Evolutionary conservation across 2,329 filamentous ascomycete species (phyloP).

Genomic region (Aspergillus sp.): DNA sequence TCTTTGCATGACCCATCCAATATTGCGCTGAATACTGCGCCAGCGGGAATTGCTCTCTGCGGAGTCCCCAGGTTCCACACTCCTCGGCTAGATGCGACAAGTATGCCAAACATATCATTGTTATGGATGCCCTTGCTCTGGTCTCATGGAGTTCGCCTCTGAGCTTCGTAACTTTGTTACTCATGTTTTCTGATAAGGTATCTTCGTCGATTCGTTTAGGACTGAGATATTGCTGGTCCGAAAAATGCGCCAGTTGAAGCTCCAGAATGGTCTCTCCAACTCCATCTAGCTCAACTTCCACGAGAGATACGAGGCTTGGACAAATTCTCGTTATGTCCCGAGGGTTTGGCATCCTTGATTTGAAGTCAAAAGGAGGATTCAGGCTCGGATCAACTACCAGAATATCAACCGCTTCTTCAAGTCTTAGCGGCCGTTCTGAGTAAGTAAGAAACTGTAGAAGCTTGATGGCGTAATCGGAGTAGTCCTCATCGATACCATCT

Average conservation of each 20-base stretch:
- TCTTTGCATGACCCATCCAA: constrained; percentile 16
- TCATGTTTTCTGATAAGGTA: constrained; percentile 2
- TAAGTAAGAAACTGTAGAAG: constrained; percentile 19
- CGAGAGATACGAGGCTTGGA: constrained; percentile 15
- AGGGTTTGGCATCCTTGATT: constrained; percentile 7
- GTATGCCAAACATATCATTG: constrained; percentile 14
- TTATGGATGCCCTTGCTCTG: constrained; percentile 5
- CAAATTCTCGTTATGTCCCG: constrained; percentile 19
- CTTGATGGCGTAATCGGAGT: constrained; percentile 12
- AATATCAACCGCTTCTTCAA: constrained; percentile 16
- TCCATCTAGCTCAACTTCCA: not conserved
- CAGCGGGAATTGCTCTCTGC: constrained; percentile 9
- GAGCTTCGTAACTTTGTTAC: not conserved
- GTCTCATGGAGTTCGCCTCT: not conserved
- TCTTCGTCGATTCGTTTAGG: constrained; percentile 1
- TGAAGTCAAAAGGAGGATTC: constrained; percentile 7
- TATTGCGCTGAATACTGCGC: constrained; percentile 14
- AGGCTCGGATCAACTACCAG: constrained; percentile 7
- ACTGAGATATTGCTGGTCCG: constrained; percentile 24
- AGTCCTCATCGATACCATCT: constrained; percentile 8
- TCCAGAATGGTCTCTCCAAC: constrained; percentile 2
- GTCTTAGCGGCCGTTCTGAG: constrained; percentile 14
- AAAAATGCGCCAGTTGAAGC: constrained; percentile 23
- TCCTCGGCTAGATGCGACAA: constrained; percentile 10
- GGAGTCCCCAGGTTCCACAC: not conserved